Evolutionary conservation across 352 stramenopile genomes (phyloP).

Genomic region (Globisporangium cylindrosporum): DNA sequence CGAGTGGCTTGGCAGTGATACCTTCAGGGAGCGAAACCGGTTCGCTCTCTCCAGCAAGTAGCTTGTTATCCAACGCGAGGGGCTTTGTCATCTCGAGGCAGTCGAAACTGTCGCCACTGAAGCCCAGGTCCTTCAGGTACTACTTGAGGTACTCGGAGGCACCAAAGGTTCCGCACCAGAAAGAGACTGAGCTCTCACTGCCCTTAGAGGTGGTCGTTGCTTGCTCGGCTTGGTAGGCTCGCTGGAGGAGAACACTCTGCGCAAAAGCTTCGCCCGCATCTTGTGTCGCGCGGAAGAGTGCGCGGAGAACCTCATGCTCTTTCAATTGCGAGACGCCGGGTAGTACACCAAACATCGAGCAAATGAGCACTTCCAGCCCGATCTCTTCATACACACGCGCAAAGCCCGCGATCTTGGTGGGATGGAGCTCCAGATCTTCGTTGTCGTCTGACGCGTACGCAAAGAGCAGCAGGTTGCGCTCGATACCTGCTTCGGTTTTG

Average conservation of each 20-base stretch:
- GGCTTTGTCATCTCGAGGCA: not conserved
- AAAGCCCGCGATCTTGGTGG: not conserved
- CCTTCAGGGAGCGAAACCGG: not conserved
- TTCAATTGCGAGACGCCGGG: not conserved
- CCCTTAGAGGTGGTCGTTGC: too few species aligned
- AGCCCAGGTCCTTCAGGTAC: not conserved
- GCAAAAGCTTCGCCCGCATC: not conserved
- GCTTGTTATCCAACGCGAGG: not conserved
- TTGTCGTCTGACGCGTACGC: not conserved
- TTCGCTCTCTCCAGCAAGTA: not conserved
- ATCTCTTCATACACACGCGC: not conserved
- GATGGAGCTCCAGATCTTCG: not conserved
- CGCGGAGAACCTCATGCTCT: not conserved
- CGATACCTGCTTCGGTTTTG: not conserved
- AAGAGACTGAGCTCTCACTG: not conserved
- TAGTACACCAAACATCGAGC: too few species aligned
- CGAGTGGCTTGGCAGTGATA: constrained; percentile 1
- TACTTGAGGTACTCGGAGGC: not conserved
- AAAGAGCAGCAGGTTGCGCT: not conserved
- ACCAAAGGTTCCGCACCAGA: not conserved
- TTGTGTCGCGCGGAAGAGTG: not conserved
- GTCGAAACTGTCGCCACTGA: not conserved
- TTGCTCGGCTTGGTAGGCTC: not conserved
- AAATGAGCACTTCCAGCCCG: too few species aligned
- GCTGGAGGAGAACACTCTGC: not conserved